Conservation (phyloP, 176 grass and related monocot genomes). For the Bromus sterilis region DNA sequence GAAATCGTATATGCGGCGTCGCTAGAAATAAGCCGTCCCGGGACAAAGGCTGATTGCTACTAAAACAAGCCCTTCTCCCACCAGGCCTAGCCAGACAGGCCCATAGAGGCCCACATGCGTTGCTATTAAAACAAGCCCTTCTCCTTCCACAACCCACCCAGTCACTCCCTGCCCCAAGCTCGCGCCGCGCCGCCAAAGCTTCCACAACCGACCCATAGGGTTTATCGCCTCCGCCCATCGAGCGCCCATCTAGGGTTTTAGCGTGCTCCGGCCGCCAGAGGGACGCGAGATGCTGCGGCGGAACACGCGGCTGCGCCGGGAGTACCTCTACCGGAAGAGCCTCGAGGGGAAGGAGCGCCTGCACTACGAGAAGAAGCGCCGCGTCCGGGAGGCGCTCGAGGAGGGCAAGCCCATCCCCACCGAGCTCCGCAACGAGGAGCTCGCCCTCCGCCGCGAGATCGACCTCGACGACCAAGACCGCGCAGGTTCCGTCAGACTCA, state of each 20-base stretch:
- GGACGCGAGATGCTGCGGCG: slow-evolving; percentile 48
- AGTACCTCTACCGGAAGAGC: slow-evolving; percentile 80
- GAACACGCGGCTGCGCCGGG: slow-evolving; percentile 32
- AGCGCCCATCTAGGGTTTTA: neutral
- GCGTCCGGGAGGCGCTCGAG: slow-evolving; percentile 63
- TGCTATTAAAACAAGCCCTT: neutral
- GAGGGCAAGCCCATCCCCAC: slow-evolving; percentile 82
- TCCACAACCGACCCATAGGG: neutral
- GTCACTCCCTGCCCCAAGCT: too few relatives aligned
- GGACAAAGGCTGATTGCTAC: too few relatives aligned
- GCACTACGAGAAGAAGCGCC: slow-evolving; percentile 92
- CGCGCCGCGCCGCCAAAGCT: neutral
- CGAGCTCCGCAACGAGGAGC: slow-evolving; percentile 82
- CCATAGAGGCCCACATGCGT: too few relatives aligned
- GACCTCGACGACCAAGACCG: too few relatives aligned
- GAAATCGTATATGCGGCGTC: too few relatives aligned
- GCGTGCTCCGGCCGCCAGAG: neutral
- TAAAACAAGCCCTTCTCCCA: too few relatives aligned
- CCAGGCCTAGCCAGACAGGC: too few relatives aligned
- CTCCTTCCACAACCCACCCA: neutral
- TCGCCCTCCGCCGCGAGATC: slow-evolving; percentile 57
- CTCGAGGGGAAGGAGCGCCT: slow-evolving; percentile 66
- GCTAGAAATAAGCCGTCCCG: too few relatives aligned
- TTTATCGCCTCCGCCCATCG: neutral
- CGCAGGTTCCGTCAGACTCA: slow-evolving; percentile 26